Percentiles rank a stretch among this genome's conserved stretches.
Conservation (phyloP, 192 early-diverging fungal genomes). For the Umbelopsis sp. region DNA sequence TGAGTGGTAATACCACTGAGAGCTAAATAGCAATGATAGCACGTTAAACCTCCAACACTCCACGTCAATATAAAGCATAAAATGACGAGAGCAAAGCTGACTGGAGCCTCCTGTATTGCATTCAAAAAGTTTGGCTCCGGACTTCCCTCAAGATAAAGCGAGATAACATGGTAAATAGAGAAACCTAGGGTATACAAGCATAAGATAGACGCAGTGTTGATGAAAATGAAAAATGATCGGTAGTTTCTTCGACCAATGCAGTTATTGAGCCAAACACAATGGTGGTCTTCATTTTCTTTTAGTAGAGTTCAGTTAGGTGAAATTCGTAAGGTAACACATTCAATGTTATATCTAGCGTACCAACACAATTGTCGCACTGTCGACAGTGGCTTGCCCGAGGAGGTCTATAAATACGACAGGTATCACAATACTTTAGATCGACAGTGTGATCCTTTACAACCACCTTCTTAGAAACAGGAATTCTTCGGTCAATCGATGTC, state of each 20-base stretch:
- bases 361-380: slow-evolving; percentile 90
- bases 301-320: not conserved
- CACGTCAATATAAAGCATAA: slow-evolving; percentile 61
- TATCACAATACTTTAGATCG: slow-evolving; percentile 86
- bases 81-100: slow-evolving; percentile 62
- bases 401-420: slow-evolving; percentile 86
- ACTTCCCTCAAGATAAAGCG: not conserved
- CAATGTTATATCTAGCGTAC: slow-evolving; percentile 33
- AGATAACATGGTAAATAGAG: slow-evolving; percentile 56
- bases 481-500: slow-evolving; percentile 35
- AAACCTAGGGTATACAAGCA: slow-evolving; percentile 63
- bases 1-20: slow-evolving; percentile 84
- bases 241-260: slow-evolving; percentile 88
- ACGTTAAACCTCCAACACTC: slow-evolving; percentile 72
- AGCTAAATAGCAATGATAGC: slow-evolving; percentile 76
- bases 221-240: slow-evolving; percentile 81
- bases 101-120: slow-evolving; percentile 23
- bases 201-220: slow-evolving; percentile 62
- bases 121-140: not conserved
- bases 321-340: not conserved
- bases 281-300: slow-evolving; percentile 79
- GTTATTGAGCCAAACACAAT: slow-evolving; percentile 96
- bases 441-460: slow-evolving; percentile 61
- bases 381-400: slow-evolving; percentile 89
- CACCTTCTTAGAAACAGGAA: slow-evolving; percentile 58